Evolutionary conservation across 2,329 filamentous ascomycete species (phyloP).

Genomic region (Fusarium heterosporum): DNA sequence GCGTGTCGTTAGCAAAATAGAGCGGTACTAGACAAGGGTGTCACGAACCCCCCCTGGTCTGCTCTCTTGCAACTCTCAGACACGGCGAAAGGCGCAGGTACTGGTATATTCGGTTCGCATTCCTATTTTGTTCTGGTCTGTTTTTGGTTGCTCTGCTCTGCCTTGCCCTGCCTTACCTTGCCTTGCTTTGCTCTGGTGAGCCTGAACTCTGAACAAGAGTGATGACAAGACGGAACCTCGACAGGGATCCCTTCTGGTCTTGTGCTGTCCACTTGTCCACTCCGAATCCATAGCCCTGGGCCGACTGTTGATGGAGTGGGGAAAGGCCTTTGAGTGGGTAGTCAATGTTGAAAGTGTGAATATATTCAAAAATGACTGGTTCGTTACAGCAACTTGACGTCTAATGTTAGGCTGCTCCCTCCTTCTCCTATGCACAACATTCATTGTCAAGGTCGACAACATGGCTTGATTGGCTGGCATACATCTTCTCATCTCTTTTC

Average conservation of each 20-base stretch:
- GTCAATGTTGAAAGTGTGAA: conserved; percentile 26
- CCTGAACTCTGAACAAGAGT: neutral
- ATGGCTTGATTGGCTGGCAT: conserved; percentile 3
- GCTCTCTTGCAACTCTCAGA: conserved; percentile 43
- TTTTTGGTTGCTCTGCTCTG: conserved; percentile 4
- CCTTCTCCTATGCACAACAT: neutral
- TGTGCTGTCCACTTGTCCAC: neutral
- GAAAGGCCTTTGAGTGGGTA: conserved; percentile 25
- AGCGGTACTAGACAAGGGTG: conserved; percentile 31
- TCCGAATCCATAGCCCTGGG: neutral
- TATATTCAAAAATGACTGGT: conserved; percentile 1
- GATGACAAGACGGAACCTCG: conserved; percentile 9
- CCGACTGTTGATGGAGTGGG: conserved; percentile 20
- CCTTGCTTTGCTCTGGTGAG: conserved; percentile 15
- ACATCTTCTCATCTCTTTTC: conserved; percentile 7
- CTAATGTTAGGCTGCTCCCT: neutral
- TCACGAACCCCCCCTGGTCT: conserved; percentile 21
- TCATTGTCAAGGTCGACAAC: neutral
- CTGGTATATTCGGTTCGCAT: neutral
- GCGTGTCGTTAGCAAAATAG: conserved; percentile 32
- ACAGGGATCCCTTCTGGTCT: conserved; percentile 30
- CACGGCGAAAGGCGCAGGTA: conserved; percentile 28
- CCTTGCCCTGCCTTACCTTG: conserved; percentile 5
- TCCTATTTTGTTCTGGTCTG: conserved; percentile 7
- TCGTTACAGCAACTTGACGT: neutral